Evolutionary conservation across 1,284 basidiomycete genomes (phyloP).

Genomic region (Rhodotorula sp.): DNA sequence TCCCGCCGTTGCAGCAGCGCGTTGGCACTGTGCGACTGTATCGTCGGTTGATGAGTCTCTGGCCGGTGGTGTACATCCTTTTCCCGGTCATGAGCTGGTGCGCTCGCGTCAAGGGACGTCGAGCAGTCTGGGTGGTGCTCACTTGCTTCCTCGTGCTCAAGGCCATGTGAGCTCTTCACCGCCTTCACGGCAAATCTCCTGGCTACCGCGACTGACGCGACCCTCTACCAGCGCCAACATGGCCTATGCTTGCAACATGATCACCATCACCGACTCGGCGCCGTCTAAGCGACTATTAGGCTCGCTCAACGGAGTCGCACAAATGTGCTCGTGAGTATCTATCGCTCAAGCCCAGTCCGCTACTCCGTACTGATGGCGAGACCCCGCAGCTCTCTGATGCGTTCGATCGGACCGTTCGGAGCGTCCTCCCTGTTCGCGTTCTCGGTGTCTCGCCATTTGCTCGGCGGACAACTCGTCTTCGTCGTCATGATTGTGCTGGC

Average conservation of each 20-base stretch:
- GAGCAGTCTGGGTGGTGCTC: conserved; percentile 31
- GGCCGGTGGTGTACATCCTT: conserved; percentile 46
- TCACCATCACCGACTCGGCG: conserved; percentile 46
- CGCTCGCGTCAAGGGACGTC: conserved; percentile 25
- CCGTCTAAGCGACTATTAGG: conserved; percentile 45
- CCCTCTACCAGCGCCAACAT: conserved; percentile 16
- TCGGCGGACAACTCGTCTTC: conserved; percentile 37
- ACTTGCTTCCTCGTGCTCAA: conserved; percentile 42
- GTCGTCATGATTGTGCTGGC: conserved; percentile 33
- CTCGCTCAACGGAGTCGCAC: conserved; percentile 47
- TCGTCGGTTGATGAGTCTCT: conserved; percentile 45
- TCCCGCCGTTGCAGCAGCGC: conserved; percentile 48
- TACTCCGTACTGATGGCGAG: no score
- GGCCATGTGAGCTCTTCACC: conserved; percentile 28
- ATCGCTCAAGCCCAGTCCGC: background rate
- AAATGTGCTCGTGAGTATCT: conserved; percentile 40
- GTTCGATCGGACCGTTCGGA: conserved; percentile 33
- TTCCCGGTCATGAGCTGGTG: conserved; percentile 46
- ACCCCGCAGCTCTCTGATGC: conserved; percentile 31
- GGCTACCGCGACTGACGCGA: background rate
- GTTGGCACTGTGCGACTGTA: conserved; percentile 49
- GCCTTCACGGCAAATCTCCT: no score
- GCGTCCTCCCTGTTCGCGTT: conserved; percentile 42
- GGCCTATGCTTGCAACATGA: conserved; percentile 45
- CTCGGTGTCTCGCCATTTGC: conserved; percentile 24